Percentiles rank a stretch among this genome's conserved stretches.
phyloP scores from a whole-genome alignment of 768 basidiomycete genomes.

The Pleurotus pulmonarius region DNA sequence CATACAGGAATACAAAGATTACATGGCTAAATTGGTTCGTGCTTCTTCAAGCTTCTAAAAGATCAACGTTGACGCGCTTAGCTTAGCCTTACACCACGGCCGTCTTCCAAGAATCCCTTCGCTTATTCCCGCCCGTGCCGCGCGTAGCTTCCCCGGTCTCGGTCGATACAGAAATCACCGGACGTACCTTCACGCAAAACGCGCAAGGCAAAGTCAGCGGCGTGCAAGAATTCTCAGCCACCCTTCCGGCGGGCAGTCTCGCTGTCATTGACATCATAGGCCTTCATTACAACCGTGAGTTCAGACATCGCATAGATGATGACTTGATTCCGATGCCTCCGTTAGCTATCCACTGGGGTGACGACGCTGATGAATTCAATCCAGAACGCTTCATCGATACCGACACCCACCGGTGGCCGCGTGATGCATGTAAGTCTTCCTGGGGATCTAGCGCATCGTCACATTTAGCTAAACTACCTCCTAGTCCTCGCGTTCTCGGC shows the following conservation, averaged over 20 bases:
- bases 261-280: conserved; percentile 38
- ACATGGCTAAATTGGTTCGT: conserved; percentile 31
- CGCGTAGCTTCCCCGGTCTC: conserved; percentile 31
- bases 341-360: conserved; percentile 47
- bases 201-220: conserved; percentile 20
- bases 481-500: conserved; percentile 38
- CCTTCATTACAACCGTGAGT: conserved; percentile 42
- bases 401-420: conserved; percentile 44
- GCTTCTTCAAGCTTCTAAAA: no score
- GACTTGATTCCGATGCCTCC: no score
- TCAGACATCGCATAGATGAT: background rate
- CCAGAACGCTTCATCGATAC: conserved; percentile 51
- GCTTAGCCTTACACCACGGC: conserved; percentile 38
- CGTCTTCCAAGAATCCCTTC: conserved; percentile 42
- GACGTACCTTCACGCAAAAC: conserved; percentile 25
- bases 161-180: conserved; percentile 29
- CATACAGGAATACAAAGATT: conserved; percentile 35
- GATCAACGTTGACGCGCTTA: background rate
- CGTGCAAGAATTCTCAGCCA: conserved; percentile 25
- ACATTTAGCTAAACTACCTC: background rate
- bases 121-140: conserved; percentile 33
- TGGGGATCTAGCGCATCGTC: background rate
- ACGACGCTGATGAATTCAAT: conserved; percentile 39
- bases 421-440: conserved; percentile 39
- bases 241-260: conserved; percentile 33